Evolutionary conservation across 2,329 filamentous ascomycete species (phyloP).

Genomic region (Colletotrichum trifolii): DNA sequence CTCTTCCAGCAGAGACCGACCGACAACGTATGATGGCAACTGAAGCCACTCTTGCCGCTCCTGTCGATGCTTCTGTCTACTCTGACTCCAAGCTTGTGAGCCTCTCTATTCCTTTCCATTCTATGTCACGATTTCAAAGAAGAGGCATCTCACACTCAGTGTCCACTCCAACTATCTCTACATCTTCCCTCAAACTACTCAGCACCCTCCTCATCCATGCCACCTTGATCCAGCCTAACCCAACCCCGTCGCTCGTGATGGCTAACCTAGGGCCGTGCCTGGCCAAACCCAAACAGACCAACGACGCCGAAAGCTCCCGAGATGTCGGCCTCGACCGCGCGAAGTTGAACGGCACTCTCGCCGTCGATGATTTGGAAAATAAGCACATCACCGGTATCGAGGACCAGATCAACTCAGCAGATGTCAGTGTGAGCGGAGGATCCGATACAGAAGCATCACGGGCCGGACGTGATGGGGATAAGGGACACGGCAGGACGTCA

Average conservation of each 20-base stretch:
- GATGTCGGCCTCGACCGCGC: slow-evolving; percentile 59
- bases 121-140: slow-evolving; percentile 15
- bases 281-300: slow-evolving; percentile 42
- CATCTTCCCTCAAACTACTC: background rate
- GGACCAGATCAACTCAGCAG: slow-evolving; percentile 69
- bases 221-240: background rate
- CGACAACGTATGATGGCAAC: slow-evolving; percentile 73
- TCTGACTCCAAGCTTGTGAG: slow-evolving; percentile 59
- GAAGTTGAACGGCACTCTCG: slow-evolving; percentile 60
- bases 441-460: slow-evolving; percentile 82
- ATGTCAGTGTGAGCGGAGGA: slow-evolving; percentile 77
- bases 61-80: slow-evolving; percentile 64
- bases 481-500: slow-evolving; percentile 67
- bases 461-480: slow-evolving; percentile 66
- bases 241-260: slow-evolving; percentile 18
- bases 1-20: slow-evolving; percentile 38
- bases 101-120: slow-evolving; percentile 33
- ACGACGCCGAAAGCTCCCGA: slow-evolving; percentile 52
- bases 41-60: slow-evolving; percentile 66
- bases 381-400: slow-evolving; percentile 69
- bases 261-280: slow-evolving; percentile 41
- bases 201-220: slow-evolving; percentile 16
- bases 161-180: slow-evolving; percentile 8
- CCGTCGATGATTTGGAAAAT: slow-evolving; percentile 65
- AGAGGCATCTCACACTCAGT: slow-evolving; percentile 18